Conservation (phyloP, 1,139 yeast genomes). For the Saccharomyces pastorianus region DNA sequence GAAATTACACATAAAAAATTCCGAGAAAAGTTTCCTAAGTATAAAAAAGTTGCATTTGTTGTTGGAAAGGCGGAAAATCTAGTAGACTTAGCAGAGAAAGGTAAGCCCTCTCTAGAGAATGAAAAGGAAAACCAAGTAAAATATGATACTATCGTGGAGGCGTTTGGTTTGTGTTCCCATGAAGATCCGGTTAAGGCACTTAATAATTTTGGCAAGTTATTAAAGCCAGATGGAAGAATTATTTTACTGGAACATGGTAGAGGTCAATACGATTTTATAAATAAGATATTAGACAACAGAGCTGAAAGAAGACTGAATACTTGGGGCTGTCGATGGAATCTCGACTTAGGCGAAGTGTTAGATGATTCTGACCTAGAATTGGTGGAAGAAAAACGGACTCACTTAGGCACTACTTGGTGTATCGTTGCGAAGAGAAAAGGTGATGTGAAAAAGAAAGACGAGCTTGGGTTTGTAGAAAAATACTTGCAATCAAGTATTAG, state of each 20-base stretch:
- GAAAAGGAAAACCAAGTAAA: conserved; percentile 34
- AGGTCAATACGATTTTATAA: conserved; percentile 69
- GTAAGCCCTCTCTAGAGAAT: conserved; percentile 7
- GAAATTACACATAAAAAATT: conserved; percentile 73
- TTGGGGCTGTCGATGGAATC: conserved; percentile 98
- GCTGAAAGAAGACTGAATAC: conserved; percentile 77
- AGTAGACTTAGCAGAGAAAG: conserved; percentile 42
- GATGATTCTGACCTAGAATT: conserved; percentile 80
- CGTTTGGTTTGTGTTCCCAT: conserved; percentile 93
- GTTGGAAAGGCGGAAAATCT: conserved; percentile 90
- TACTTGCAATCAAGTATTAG: conserved; percentile 32
- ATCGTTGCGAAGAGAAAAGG: conserved; percentile 66
- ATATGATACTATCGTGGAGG: conserved; percentile 87
- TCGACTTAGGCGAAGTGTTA: conserved; percentile 80
- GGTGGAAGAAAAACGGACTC: conserved; percentile 69
- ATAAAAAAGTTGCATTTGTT: conserved; percentile 69
- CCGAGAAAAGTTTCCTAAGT: conserved; percentile 54
- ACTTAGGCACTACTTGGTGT: conserved; percentile 93
- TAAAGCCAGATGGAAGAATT: conserved; percentile 88
- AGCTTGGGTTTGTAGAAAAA: conserved; percentile 41
- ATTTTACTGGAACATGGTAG: conserved; percentile 88
- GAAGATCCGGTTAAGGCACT: conserved; percentile 83
- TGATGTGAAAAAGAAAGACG: conserved; percentile 45
- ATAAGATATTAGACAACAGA: conserved; percentile 71
- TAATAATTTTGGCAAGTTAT: conserved; percentile 58